phyloP scores from a whole-genome alignment of 179 eudicot genomes.

The Camellia oleifera region DNA sequence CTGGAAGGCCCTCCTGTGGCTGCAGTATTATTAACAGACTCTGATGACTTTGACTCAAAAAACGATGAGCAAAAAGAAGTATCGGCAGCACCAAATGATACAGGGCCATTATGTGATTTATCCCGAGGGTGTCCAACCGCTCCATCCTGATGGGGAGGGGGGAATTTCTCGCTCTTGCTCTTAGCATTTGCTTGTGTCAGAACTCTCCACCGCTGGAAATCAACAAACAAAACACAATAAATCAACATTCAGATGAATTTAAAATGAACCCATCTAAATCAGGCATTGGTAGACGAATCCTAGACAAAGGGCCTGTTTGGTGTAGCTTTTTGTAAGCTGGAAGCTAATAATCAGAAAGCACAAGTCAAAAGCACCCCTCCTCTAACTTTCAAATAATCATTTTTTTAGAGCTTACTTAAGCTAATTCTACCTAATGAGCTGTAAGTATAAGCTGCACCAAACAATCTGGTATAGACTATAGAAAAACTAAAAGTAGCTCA shows the following conservation, averaged over 20 bases:
- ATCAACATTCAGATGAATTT: neutral
- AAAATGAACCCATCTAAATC: neutral
- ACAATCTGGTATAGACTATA: no score
- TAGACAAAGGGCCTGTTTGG: neutral
- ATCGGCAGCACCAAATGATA: slow-evolving; percentile 46
- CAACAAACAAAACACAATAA: neutral
- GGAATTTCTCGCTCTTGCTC: slow-evolving; percentile 87
- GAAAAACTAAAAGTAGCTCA: no score
- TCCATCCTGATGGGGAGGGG: slow-evolving; percentile 94
- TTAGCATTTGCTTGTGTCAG: slow-evolving; percentile 57
- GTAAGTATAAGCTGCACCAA: no score
- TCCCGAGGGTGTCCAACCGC: slow-evolving; percentile 61
- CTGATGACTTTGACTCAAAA: slow-evolving; percentile 45
- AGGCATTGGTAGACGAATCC: neutral
- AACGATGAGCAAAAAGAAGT: slow-evolving; percentile 47
- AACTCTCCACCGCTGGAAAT: slow-evolving; percentile 58
- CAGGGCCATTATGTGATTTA: slow-evolving; percentile 36
- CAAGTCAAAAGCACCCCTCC: no score
- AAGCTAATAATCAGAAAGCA: no score
- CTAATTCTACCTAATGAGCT: no score
- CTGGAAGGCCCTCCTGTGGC: slow-evolving; percentile 47
- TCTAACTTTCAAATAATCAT: no score
- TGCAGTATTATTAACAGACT: slow-evolving; percentile 37
- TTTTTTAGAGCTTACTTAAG: no score
- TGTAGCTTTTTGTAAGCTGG: no score